Percentiles rank a stretch among this genome's conserved stretches.
phyloP scores from a whole-genome alignment of 2,329 filamentous ascomycete genomes.

The Talaromyces sp. region DNA sequence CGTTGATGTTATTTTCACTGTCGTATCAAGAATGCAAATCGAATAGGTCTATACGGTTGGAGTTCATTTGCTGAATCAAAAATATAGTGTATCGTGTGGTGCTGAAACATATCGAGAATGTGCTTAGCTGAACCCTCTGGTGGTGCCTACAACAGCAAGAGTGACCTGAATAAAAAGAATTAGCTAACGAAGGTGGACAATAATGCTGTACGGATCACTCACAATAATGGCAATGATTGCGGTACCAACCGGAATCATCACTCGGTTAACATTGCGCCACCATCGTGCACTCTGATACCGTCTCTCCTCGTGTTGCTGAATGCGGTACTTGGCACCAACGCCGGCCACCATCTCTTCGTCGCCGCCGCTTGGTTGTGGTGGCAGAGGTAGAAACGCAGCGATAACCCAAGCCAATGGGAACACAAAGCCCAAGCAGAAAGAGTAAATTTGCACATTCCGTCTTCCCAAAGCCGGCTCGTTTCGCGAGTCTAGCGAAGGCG shows the following conservation, averaged over 20 bases:
- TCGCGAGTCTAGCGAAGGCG: slow-evolving; percentile 63
- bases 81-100: not conserved
- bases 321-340: slow-evolving; percentile 39
- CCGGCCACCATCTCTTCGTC: slow-evolving; percentile 46
- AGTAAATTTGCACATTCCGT: slow-evolving; percentile 66
- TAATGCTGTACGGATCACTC: slow-evolving; percentile 22
- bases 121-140: slow-evolving; percentile 8
- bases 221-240: slow-evolving; percentile 52
- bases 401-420: slow-evolving; percentile 81
- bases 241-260: slow-evolving; percentile 54
- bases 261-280: slow-evolving; percentile 59
- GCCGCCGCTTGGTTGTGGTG: slow-evolving; percentile 48
- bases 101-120: not conserved
- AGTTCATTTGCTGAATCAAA: not conserved
- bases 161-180: slow-evolving; percentile 7
- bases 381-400: slow-evolving; percentile 67
- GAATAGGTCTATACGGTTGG: not conserved
- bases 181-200: not conserved
- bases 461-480: slow-evolving; percentile 57
- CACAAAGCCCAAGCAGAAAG: slow-evolving; percentile 72
- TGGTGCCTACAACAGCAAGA: slow-evolving; percentile 12
- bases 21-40: not conserved
- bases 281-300: slow-evolving; percentile 55
- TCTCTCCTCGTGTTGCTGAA: slow-evolving; percentile 41
- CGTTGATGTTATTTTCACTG: not conserved